phyloP scores from a whole-genome alignment of 2,329 filamentous ascomycete species.

The Epichloe bromicola region DNA sequence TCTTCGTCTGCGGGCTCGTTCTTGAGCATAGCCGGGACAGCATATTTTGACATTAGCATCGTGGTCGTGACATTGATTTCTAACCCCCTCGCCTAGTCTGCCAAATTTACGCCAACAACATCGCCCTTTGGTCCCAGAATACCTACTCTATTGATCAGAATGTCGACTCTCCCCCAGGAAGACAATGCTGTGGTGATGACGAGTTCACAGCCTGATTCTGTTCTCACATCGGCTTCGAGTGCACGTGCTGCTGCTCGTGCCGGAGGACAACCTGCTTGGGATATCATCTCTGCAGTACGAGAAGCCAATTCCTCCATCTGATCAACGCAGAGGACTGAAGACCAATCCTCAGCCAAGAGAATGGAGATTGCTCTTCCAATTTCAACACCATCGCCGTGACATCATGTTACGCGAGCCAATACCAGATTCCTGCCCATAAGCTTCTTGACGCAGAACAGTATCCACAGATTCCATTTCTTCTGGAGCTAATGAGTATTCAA shows the following conservation, averaged over 20 bases:
- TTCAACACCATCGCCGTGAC: conserved; percentile 40
- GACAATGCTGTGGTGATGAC: conserved; percentile 28
- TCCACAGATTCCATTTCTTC: too few relatives aligned
- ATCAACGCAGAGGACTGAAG: conserved; percentile 46
- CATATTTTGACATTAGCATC: conserved; percentile 50
- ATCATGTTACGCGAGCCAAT: too few relatives aligned
- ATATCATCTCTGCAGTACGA: conserved; percentile 36
- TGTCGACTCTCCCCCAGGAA: conserved; percentile 46
- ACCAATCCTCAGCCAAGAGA: conserved; percentile 45
- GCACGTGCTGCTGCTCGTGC: conserved; percentile 21
- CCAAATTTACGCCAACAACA: conserved; percentile 47
- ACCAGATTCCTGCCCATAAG: background rate
- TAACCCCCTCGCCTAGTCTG: conserved; percentile 40
- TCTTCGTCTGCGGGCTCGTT: conserved; percentile 24
- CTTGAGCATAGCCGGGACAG: conserved; percentile 44
- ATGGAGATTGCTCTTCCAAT: conserved; percentile 47
- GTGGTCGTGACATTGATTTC: conserved; percentile 52
- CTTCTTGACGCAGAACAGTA: too few relatives aligned
- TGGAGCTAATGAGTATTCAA: too few relatives aligned
- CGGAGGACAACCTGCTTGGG: conserved; percentile 16
- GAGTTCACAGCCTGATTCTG: conserved; percentile 34
- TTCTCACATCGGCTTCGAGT: conserved; percentile 40
- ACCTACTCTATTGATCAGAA: conserved; percentile 53
- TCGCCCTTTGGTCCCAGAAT: conserved; percentile 45
- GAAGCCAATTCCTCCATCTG: conserved; percentile 33